These are phyloP conservation scores for Fusarium setosum DNA, from an alignment of 2,329 filamentous ascomycete genomes.

Conservation along the genomic window DNA sequence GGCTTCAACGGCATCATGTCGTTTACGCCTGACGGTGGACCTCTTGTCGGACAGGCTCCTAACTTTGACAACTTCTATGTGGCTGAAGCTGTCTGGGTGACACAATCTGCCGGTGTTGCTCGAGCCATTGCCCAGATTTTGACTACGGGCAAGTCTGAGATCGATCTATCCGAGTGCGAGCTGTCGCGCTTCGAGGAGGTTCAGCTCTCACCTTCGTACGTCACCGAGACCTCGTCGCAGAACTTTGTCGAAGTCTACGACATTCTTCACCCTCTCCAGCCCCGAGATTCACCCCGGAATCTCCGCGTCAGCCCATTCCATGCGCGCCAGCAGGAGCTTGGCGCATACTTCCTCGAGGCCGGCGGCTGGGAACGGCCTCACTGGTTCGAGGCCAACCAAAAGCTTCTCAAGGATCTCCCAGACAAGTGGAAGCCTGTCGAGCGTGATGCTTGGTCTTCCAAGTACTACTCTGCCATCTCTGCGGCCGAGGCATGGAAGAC, in stretches of 20 bases:
- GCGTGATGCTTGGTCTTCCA: constrained; percentile 68
- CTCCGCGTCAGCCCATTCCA: constrained; percentile 70
- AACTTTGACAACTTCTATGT: constrained; percentile 71
- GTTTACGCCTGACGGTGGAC: constrained; percentile 72
- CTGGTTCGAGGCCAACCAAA: constrained; percentile 69
- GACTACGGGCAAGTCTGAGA: constrained; percentile 64
- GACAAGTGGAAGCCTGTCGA: constrained; percentile 64
- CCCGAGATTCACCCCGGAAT: constrained; percentile 66
- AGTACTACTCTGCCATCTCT: constrained; percentile 67
- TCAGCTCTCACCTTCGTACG: constrained; percentile 65
- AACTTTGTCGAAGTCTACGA: constrained; percentile 75
- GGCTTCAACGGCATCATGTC: constrained; percentile 76
- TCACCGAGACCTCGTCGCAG: constrained; percentile 68
- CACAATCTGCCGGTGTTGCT: constrained; percentile 72
- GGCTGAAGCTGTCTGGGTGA: constrained; percentile 75
- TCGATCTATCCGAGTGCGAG: constrained; percentile 70
- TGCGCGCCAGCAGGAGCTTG: constrained; percentile 63
- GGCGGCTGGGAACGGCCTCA: constrained; percentile 72
- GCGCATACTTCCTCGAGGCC: constrained; percentile 68
- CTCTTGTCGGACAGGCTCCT: constrained; percentile 68
- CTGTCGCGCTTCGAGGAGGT: constrained; percentile 70
- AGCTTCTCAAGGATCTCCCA: constrained; percentile 63
- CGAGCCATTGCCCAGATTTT: constrained; percentile 69
- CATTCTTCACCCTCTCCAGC: constrained; percentile 70
- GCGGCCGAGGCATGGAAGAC: constrained; percentile 75